These are phyloP conservation scores for Cucurbita maxima DNA, from an alignment of 306 rosid species.

Conservation along the genomic window DNA sequence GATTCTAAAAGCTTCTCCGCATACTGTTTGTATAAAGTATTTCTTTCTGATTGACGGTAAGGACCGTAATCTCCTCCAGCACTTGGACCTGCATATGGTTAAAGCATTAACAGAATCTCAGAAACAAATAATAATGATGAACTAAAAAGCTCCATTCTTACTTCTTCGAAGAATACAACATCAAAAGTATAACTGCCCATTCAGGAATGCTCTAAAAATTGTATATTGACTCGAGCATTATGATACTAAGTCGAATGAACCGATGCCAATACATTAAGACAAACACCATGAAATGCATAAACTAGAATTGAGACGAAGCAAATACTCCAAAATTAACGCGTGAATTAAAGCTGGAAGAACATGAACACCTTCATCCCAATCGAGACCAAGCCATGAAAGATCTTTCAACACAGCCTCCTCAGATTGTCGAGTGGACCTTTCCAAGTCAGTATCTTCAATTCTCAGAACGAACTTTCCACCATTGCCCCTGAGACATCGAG, in stretches of 20 bases:
- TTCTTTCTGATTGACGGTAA: constrained; percentile 86
- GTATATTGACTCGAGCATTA: background rate
- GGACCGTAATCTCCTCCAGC: constrained; percentile 95
- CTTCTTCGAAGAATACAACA: background rate
- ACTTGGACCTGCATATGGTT: constrained; percentile 55
- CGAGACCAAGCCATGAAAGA: constrained; percentile 92
- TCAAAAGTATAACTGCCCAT: background rate
- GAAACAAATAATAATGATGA: background rate
- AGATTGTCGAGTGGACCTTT: constrained; percentile 80
- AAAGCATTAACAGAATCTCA: background rate
- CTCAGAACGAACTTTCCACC: constrained; percentile 85
- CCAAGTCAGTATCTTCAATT: constrained; percentile 97
- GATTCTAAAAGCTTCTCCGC: constrained; percentile 71
- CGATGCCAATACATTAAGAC: background rate
- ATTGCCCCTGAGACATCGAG: constrained; percentile 42
- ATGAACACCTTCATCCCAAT: constrained; percentile 78
- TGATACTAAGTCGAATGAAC: background rate
- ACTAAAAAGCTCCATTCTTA: background rate
- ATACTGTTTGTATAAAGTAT: constrained; percentile 54
- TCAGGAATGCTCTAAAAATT: background rate
- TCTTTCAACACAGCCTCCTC: constrained; percentile 77
- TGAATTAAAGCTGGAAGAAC: background rate
- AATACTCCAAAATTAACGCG: background rate
- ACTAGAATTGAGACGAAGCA: background rate
- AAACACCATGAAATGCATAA: background rate